Base-by-base conservation (phyloP, 192 early-diverging fungal genomes). In the Lobosporangium transversale region DNA sequence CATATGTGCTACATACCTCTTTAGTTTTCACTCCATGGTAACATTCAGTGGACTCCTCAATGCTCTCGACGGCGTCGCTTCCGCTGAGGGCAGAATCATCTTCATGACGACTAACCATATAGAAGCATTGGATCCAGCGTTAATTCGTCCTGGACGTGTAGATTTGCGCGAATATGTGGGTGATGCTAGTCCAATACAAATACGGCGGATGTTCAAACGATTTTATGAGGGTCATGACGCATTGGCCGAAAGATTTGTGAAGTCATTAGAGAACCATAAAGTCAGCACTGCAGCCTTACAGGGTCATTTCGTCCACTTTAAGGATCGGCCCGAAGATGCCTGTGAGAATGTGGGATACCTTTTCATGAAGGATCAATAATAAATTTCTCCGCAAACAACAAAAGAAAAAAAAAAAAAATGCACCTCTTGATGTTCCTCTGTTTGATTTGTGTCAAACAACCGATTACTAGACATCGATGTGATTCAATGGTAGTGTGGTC, bases 101-200 rank as follows among this genome's bases (percentile, higher is more conserved):
- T 93, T 97, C 62, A 90, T 97, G 90, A 97, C 95, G 8, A 96
- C 95, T 9, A 96, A 96, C 74, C 89, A 94, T 54, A 82, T 94
- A 26, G 90, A 93, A 21, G 78, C 79, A 2, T 80, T 96, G 32
- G 93, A 95, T 58, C 90, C 86, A 2, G 94, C 93, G 1, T 78
- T 95, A 59, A 85, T 95, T 58, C 83, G 94, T 18, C 94, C 94
- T 8, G 94, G 94, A 24, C 85, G 94, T 23, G 88, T 94, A 24
- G 94, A 95, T 59, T 36, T 91, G 47, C 89, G 91, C 60, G 87
- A 92, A 55, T 87, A 84, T 48, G 82, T 97, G 10, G 93, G 85
- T n/a, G 83, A 93, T 58, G 93, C 94, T 0, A 86, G 86, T 2
- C 80, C 83, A 3, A 73, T 81, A 44, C 92, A 94, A 63, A 89